Evolutionary conservation across 148 eudicot genomes (phyloP).

Genomic region (Rhododendron kiyosumense): DNA sequence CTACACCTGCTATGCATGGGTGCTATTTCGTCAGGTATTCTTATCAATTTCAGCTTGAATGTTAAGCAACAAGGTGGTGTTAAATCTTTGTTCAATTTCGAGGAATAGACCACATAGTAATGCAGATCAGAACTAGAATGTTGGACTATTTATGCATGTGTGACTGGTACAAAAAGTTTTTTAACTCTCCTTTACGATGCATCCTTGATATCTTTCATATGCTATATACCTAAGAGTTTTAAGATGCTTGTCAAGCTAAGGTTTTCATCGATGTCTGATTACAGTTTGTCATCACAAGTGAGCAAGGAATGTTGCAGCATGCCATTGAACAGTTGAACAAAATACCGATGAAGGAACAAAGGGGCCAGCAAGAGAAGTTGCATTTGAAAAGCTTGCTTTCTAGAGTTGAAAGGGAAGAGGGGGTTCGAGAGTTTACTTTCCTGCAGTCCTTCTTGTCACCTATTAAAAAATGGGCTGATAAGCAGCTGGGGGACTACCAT

Average conservation of each 20-base stretch:
- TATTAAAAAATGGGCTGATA: slow-evolving; percentile 87
- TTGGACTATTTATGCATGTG: not conserved
- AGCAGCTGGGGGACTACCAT: slow-evolving; percentile 87
- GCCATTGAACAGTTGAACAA: slow-evolving; percentile 81
- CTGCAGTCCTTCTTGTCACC: slow-evolving; percentile 83
- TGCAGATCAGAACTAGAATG: not conserved
- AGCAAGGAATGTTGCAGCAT: slow-evolving; percentile 70
- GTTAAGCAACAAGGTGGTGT: not conserved
- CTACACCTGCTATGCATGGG: slow-evolving; percentile 88
- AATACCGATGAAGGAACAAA: slow-evolving; percentile 89
- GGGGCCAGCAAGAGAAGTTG: slow-evolving; percentile 90
- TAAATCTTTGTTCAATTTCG: not conserved
- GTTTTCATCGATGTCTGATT: slow-evolving; percentile 7
- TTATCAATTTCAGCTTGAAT: slow-evolving; percentile 9
- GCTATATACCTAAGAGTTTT: not conserved
- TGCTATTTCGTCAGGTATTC: slow-evolving; percentile 93
- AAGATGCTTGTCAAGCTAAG: not conserved
- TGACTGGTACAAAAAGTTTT: not conserved
- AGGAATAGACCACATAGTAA: not conserved
- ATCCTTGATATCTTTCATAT: not conserved
- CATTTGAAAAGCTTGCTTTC: slow-evolving; percentile 83
- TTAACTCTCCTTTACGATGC: not conserved
- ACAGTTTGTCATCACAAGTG: slow-evolving; percentile 87
- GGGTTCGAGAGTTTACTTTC: slow-evolving; percentile 60
- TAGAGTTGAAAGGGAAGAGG: slow-evolving; percentile 57